A percentile compares a stretch with the other conserved stretches of the same genome.
Evolutionary conservation across 345 rosid genomes (phyloP).

Genomic region (Bruguiera sexangula): DNA sequence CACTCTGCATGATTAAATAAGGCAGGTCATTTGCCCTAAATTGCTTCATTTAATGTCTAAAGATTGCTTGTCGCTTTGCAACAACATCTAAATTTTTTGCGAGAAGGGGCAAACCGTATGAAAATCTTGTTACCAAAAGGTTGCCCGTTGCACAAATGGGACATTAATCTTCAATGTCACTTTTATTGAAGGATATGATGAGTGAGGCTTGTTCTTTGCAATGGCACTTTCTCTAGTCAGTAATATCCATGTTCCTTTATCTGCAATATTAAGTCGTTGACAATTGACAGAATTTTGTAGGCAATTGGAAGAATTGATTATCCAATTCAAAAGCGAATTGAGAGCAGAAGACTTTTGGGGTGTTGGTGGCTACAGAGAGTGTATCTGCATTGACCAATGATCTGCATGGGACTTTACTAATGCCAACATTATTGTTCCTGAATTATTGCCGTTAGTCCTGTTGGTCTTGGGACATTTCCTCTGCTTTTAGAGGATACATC

Average conservation of each 20-base stretch:
- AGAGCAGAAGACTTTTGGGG: background rate
- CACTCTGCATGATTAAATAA: too few species aligned
- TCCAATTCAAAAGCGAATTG: background rate
- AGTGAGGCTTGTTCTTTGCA: too few species aligned
- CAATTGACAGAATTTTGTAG: background rate
- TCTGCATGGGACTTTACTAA: constrained; percentile 5
- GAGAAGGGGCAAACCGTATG: background rate
- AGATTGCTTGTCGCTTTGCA: too few species aligned
- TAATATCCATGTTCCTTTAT: too few species aligned
- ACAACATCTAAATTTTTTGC: too few species aligned
- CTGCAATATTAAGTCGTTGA: background rate
- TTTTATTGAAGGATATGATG: background rate
- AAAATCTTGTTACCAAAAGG: background rate
- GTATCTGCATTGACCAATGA: constrained; percentile 1
- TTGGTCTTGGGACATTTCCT: background rate
- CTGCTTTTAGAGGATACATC: constrained; percentile 4
- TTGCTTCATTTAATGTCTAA: too few species aligned
- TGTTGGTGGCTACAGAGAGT: constrained; percentile 18
- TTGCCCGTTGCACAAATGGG: constrained; percentile 8
- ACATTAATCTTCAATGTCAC: background rate
- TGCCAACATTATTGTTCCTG: background rate
- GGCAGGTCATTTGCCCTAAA: too few species aligned
- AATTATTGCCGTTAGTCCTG: background rate
- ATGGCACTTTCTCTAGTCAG: too few species aligned
- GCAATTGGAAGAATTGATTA: background rate